Conservation (phyloP, 225 moss, liverwort and hornwort species). For the Lunularia cruciata region DNA sequence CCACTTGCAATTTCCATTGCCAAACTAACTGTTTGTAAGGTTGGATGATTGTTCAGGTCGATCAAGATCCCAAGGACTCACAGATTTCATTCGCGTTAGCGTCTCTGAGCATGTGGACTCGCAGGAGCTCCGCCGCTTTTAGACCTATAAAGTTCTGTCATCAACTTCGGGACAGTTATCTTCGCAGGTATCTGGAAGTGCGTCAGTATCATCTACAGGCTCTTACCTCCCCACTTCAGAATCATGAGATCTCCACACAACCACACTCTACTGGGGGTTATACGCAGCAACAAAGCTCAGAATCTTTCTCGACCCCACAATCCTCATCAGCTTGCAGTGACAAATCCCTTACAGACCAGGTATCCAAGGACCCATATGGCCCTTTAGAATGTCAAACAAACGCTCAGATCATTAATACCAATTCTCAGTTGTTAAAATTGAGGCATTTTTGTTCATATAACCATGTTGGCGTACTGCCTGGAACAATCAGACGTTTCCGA, state of each 20-base stretch:
- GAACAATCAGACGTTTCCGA: background rate
- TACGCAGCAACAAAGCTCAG: background rate
- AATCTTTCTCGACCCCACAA: background rate
- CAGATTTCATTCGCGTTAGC: background rate
- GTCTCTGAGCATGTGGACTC: conserved; percentile 15
- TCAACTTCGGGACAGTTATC: background rate
- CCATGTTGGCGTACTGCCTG: background rate
- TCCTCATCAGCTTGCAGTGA: background rate
- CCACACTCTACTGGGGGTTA: background rate
- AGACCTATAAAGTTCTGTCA: background rate
- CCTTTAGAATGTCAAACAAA: background rate
- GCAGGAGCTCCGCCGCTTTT: background rate
- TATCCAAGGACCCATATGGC: background rate
- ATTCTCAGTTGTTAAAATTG: too few relatives aligned
- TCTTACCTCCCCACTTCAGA: background rate
- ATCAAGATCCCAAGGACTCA: too few relatives aligned
- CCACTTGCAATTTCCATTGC: too few relatives aligned
- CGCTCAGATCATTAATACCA: background rate
- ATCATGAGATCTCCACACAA: background rate
- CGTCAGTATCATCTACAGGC: background rate
- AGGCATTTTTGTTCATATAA: background rate
- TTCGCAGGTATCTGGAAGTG: background rate
- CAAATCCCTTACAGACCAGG: background rate
- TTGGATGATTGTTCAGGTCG: too few relatives aligned
- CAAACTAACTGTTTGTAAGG: too few relatives aligned